These are phyloP conservation scores for Spizellomyces sp. DNA, from an alignment of 192 early-diverging fungal species.

Conservation along the genomic window DNA sequence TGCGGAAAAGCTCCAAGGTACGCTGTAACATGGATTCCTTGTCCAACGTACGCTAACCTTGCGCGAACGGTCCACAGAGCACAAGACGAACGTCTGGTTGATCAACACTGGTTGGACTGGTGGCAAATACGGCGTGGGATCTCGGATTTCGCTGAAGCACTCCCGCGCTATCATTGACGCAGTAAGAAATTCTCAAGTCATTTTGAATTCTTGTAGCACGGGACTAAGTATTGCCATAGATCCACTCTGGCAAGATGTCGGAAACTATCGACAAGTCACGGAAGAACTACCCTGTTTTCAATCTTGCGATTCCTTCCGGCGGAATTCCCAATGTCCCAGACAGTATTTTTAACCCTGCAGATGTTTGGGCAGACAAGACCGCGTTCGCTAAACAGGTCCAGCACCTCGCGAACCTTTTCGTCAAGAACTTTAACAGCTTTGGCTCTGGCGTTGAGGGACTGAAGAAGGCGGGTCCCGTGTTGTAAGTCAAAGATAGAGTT, in stretches of 20 bases:
- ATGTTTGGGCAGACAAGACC: slow-evolving; percentile 78
- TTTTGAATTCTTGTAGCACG: not conserved
- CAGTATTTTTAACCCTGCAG: slow-evolving; percentile 82
- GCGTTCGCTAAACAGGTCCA: slow-evolving; percentile 65
- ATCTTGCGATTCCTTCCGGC: slow-evolving; percentile 77
- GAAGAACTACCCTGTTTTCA: slow-evolving; percentile 76
- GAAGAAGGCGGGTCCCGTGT: slow-evolving; percentile 25
- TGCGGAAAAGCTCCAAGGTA: slow-evolving; percentile 74
- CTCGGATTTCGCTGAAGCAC: slow-evolving; percentile 87
- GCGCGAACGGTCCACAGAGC: slow-evolving; percentile 18
- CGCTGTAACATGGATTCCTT: no score
- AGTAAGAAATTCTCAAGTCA: slow-evolving; percentile 41
- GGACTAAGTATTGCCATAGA: slow-evolving; percentile 36
- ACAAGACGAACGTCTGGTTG: slow-evolving; percentile 78
- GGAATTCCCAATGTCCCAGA: slow-evolving; percentile 72
- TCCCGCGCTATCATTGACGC: slow-evolving; percentile 91
- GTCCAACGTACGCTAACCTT: not conserved
- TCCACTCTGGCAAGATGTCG: slow-evolving; percentile 81
- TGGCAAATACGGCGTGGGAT: slow-evolving; percentile 78
- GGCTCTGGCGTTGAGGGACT: slow-evolving; percentile 49
- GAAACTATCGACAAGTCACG: slow-evolving; percentile 53
- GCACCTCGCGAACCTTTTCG: slow-evolving; percentile 82
- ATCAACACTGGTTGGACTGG: slow-evolving; percentile 94
- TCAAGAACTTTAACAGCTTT: slow-evolving; percentile 88
- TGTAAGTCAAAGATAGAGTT: no score